A percentile compares a stretch with the other conserved stretches of the same genome.
phyloP scores from a whole-genome alignment of 192 early-diverging fungal genomes.

The Podila clonocystis region DNA sequence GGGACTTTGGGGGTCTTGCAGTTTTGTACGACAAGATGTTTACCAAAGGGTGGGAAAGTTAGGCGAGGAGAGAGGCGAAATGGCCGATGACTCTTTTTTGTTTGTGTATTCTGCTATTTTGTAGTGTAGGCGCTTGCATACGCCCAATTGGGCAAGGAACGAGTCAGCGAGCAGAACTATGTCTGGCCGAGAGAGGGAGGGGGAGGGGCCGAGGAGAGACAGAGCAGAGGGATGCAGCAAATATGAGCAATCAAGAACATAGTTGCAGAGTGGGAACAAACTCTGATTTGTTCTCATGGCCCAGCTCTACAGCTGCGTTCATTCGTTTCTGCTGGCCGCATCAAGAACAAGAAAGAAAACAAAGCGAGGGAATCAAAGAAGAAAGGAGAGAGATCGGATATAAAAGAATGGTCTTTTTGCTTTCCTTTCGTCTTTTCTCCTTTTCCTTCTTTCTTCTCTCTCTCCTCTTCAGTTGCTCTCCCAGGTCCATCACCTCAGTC shows the following conservation, averaged over 20 bases:
- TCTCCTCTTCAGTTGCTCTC: neutral
- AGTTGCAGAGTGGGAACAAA: too few species aligned
- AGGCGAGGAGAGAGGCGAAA: conserved; percentile 1
- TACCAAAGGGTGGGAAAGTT: neutral
- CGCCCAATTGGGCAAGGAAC: neutral
- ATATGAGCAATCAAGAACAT: too few species aligned
- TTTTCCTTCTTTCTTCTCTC: conserved; percentile 1
- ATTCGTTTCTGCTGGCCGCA: too few species aligned
- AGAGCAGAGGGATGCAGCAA: too few species aligned
- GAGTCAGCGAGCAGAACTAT: neutral
- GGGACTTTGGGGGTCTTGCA: too few species aligned
- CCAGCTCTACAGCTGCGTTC: too few species aligned
- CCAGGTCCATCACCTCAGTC: neutral
- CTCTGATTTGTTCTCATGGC: too few species aligned
- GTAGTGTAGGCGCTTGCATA: neutral
- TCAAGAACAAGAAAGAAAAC: too few species aligned
- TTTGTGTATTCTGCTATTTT: neutral
- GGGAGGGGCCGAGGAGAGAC: too few species aligned
- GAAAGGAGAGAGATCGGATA: neutral
- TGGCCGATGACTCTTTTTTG: conserved; percentile 15
- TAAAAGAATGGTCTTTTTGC: neutral
- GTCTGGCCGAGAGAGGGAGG: too few species aligned
- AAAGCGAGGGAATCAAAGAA: neutral
- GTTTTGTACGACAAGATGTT: too few species aligned
- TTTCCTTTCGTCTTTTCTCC: neutral